phyloP scores from a whole-genome alignment of 176 grass and related monocot genomes.

The Dactylis glomerata region DNA sequence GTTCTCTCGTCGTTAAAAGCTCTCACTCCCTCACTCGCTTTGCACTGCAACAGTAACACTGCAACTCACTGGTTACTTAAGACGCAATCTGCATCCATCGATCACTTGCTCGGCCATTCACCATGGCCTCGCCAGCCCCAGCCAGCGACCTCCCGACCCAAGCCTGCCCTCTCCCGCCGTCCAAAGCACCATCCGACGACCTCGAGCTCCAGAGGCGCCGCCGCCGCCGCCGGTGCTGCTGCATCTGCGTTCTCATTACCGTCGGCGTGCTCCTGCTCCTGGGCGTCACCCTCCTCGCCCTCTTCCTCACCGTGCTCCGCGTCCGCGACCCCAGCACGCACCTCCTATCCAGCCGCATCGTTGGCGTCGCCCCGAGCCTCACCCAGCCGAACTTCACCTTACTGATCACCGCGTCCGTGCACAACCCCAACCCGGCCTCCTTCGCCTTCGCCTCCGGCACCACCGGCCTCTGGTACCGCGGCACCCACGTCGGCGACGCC shows the following conservation, averaged over 20 bases:
- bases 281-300: constrained; percentile 36
- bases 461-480: constrained; percentile 49
- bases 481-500: constrained; percentile 42
- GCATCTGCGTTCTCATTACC: constrained; percentile 21
- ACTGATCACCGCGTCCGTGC: constrained; percentile 43
- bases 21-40: neutral
- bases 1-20: neutral
- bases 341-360: constrained; percentile 42
- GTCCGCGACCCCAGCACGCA: constrained; percentile 52
- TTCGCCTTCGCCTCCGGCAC: constrained; percentile 45
- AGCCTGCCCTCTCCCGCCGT: neutral
- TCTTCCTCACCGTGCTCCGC: constrained; percentile 65
- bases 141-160: neutral
- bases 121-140: neutral
- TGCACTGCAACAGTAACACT: neutral
- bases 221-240: neutral
- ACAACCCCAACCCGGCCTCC: constrained; percentile 72
- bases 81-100: neutral
- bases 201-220: neutral
- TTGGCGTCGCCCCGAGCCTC: constrained; percentile 32
- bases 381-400: constrained; percentile 62
- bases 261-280: constrained; percentile 33
- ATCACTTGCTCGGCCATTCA: neutral
- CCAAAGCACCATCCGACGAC: neutral
- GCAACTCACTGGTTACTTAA: neutral